Evolutionary conservation across 2,329 filamentous ascomycete species (phyloP).

Genomic region (Talaromyces sp.): DNA sequence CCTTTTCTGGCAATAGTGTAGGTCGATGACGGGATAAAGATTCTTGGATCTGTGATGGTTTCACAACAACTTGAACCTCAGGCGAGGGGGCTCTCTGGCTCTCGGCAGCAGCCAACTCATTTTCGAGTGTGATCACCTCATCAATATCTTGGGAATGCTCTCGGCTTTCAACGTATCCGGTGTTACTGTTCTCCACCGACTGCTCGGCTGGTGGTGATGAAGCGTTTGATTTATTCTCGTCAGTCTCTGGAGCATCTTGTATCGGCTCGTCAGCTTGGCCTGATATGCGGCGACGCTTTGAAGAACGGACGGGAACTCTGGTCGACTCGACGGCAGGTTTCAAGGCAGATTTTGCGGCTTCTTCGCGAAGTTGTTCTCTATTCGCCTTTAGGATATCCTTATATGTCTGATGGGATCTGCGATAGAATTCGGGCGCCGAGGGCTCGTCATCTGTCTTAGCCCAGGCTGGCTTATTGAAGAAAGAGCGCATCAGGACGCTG

Average conservation of each 20-base stretch:
- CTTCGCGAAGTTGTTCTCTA: slow-evolving; percentile 34
- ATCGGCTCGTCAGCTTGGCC: slow-evolving; percentile 17
- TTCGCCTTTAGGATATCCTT: slow-evolving; percentile 45
- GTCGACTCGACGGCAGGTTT: slow-evolving; percentile 2
- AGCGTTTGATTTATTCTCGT: not conserved
- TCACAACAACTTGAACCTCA: slow-evolving; percentile 3
- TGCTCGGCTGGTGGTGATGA: not conserved
- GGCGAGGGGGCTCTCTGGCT: not conserved
- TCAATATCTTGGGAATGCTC: not conserved
- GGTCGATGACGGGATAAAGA: not conserved
- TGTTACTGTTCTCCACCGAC: not conserved
- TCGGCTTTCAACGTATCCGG: not conserved
- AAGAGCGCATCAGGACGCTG: slow-evolving; percentile 37
- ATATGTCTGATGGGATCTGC: slow-evolving; percentile 47
- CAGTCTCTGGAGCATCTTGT: not conserved
- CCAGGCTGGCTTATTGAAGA: slow-evolving; percentile 57
- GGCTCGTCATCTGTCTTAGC: slow-evolving; percentile 39
- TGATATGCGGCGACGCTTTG: slow-evolving; percentile 28
- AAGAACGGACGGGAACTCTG: not conserved
- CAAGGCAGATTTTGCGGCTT: slow-evolving; percentile 12
- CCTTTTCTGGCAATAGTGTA: not conserved
- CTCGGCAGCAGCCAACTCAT: not conserved
- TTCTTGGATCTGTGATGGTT: not conserved
- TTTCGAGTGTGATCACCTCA: not conserved
- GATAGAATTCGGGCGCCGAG: slow-evolving; percentile 46